phyloP scores from a whole-genome alignment of 2,329 filamentous ascomycete species.

The Paradendryphiella salina region DNA sequence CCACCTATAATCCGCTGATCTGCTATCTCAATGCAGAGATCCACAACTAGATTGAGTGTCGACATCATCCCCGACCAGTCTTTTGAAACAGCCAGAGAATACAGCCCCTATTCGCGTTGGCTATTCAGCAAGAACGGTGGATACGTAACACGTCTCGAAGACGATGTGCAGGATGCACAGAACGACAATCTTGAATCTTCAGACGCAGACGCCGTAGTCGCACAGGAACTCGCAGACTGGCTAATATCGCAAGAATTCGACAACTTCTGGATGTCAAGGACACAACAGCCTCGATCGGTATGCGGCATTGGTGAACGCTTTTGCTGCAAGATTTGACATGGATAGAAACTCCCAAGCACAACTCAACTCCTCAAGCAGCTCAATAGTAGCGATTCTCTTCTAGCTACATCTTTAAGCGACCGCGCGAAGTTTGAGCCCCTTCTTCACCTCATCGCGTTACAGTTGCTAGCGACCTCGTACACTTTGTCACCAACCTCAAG shows the following conservation, averaged over 20 bases:
- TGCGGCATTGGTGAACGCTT: not conserved
- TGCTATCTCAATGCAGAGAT: not conserved
- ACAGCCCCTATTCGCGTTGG: conserved; percentile 8
- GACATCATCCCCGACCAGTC: conserved; percentile 12
- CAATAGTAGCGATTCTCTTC: not conserved
- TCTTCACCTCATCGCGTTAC: conserved; percentile 26
- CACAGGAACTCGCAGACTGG: conserved; percentile 27
- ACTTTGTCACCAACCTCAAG: conserved; percentile 20
- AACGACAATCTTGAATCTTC: not conserved
- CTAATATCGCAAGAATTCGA: conserved; percentile 20
- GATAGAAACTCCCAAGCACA: conserved; percentile 9
- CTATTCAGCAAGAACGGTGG: conserved; percentile 11
- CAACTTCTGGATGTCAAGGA: conserved; percentile 16
- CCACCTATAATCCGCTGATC: not conserved
- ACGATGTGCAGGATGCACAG: not conserved
- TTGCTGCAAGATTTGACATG: conserved; percentile 1
- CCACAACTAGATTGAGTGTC: conserved; percentile 12
- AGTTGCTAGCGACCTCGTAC: conserved; percentile 33
- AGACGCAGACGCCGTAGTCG: conserved; percentile 16
- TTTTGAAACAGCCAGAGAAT: not conserved
- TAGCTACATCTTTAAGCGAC: not conserved
- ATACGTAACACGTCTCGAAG: conserved; percentile 1
- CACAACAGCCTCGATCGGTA: conserved; percentile 11
- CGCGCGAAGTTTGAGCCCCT: conserved; percentile 15
- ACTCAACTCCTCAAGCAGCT: conserved; percentile 11